Evolutionary conservation across 805 yeast species (phyloP).

Genomic region (Saccharomycodes ludwigii): DNA sequence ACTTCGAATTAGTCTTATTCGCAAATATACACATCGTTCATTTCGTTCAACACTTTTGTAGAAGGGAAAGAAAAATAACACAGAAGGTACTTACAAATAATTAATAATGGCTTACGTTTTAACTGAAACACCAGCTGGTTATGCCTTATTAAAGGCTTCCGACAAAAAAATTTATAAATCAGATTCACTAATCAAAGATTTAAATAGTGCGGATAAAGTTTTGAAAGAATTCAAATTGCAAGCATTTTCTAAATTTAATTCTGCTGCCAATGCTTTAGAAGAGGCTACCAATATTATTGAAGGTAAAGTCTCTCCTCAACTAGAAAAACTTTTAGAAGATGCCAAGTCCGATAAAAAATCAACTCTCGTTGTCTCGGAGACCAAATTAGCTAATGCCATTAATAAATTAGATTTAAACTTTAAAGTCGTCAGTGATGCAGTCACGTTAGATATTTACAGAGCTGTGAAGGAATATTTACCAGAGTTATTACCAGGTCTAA

Average conservation of each 20-base stretch:
- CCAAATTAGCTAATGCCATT: constrained; percentile 92
- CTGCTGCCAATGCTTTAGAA: constrained; percentile 93
- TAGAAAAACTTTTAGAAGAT: constrained; percentile 64
- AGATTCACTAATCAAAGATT: constrained; percentile 56
- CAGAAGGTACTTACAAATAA: constrained; percentile 2
- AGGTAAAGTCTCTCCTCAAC: constrained; percentile 82
- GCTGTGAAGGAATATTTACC: constrained; percentile 92
- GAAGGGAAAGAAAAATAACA: too few species aligned
- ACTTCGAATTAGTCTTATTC: too few species aligned
- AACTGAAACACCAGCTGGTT: constrained; percentile 98
- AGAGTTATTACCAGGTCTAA: constrained; percentile 85
- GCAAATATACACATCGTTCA: too few species aligned
- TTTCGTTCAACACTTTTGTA: too few species aligned
- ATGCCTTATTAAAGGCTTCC: constrained; percentile 92
- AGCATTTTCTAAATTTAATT: constrained; percentile 86
- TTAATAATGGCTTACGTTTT: constrained; percentile 67
- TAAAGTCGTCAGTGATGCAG: constrained; percentile 87
- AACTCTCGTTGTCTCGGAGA: constrained; percentile 82
- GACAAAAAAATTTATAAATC: constrained; percentile 95
- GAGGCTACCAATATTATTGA: constrained; percentile 88
- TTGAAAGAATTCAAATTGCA: constrained; percentile 85
- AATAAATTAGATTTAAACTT: constrained; percentile 85
- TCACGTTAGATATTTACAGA: constrained; percentile 87
- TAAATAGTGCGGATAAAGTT: constrained; percentile 74
- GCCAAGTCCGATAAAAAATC: constrained; percentile 72